Conservation (phyloP, 352 stramenopile species). For the Pythium chondricola region DNA sequence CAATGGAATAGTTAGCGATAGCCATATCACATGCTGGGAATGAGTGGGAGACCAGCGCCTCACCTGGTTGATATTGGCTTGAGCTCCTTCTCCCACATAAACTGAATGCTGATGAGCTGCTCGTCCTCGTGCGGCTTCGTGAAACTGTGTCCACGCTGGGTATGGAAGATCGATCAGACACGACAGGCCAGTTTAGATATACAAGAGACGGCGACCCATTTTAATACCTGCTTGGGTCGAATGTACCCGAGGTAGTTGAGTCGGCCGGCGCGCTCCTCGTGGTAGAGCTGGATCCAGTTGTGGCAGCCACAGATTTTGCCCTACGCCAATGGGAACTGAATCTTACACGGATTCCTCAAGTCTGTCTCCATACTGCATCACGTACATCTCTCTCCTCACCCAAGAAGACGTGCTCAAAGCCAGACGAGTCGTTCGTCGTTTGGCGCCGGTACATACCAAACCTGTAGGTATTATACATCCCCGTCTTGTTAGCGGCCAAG, state of each 20-base stretch:
- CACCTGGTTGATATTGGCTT: slow-evolving; percentile 90
- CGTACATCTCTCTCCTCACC: slow-evolving; percentile 92
- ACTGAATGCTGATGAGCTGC: slow-evolving; percentile 93
- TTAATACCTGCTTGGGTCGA: slow-evolving; percentile 61
- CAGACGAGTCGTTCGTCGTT: slow-evolving; percentile 85
- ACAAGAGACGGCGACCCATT: too few relatives aligned
- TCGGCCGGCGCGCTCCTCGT: slow-evolving; percentile 89
- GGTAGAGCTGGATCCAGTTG: slow-evolving; percentile 97
- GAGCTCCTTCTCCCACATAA: slow-evolving; percentile 83
- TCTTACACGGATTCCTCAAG: too few relatives aligned
- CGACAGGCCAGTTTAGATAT: too few relatives aligned
- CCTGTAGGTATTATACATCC: slow-evolving; percentile 8
- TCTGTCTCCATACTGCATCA: neutral
- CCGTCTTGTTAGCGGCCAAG: neutral
- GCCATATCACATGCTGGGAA: neutral
- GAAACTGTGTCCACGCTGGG: slow-evolving; percentile 52
- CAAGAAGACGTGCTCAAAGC: slow-evolving; percentile 97
- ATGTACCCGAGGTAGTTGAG: slow-evolving; percentile 95
- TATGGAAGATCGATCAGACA: too few relatives aligned
- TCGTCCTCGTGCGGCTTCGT: slow-evolving; percentile 81
- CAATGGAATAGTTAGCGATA: neutral
- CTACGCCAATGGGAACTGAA: slow-evolving; percentile 29
- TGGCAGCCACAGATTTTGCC: slow-evolving; percentile 91
- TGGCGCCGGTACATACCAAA: slow-evolving; percentile 92
- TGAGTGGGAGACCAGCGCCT: neutral